phyloP scores from a whole-genome alignment of 495 filamentous ascomycete species.

The Clavariopsis aquatica region DNA sequence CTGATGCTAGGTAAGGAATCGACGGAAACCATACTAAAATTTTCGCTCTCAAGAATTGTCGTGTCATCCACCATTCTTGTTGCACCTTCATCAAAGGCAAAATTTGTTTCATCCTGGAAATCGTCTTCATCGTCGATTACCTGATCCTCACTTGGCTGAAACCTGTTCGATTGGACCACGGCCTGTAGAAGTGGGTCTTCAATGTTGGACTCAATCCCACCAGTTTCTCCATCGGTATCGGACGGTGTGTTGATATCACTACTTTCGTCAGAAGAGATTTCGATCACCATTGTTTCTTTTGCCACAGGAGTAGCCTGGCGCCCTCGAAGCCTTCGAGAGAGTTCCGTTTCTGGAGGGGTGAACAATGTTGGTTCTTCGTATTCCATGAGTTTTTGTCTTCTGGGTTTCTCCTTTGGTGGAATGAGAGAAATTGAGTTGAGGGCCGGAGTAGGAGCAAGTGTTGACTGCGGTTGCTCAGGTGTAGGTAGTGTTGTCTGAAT shows the following conservation, averaged over 20 bases:
- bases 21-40: constrained; percentile 47
- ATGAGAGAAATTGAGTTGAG: not conserved
- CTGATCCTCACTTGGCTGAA: not conserved
- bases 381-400: not conserved
- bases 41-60: constrained; percentile 43
- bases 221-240: constrained; percentile 16
- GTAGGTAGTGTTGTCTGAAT: constrained; percentile 6
- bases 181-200: not conserved
- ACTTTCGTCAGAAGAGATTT: constrained; percentile 1
- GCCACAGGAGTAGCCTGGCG: constrained; percentile 15
- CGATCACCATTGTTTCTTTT: not conserved
- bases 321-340: constrained; percentile 13
- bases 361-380: constrained; percentile 4
- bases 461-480: constrained; percentile 1
- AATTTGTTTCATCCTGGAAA: constrained; percentile 15
- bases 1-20: constrained; percentile 41
- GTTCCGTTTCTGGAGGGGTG: constrained; percentile 12
- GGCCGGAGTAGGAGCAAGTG: not conserved
- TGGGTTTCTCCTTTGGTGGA: not conserved
- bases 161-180: not conserved
- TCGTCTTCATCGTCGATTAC: constrained; percentile 9
- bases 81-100: constrained; percentile 30
- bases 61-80: constrained; percentile 36
- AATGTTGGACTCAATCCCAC: not conserved
- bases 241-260: constrained; percentile 11